Conservation (phyloP, 1,284 basidiomycete species). For the Sporisorium sorghi region DNA sequence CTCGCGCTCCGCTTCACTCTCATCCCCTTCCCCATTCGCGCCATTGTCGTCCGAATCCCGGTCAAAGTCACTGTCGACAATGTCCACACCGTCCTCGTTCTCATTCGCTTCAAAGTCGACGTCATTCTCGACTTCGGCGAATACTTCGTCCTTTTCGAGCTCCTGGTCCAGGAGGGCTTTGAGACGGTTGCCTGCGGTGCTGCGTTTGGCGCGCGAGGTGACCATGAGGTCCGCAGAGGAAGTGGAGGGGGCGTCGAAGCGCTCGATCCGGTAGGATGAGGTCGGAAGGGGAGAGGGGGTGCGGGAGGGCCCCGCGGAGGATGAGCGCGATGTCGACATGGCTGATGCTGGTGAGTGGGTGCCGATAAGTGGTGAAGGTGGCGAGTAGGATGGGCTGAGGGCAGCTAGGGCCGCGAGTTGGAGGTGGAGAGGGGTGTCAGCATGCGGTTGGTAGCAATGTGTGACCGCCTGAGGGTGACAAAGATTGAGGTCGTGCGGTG, state of each 20-base stretch:
- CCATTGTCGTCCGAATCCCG: conserved; percentile 55
- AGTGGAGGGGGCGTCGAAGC: conserved; percentile 7
- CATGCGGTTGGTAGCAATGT: neutral
- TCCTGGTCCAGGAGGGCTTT: conserved; percentile 63
- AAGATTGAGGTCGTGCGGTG: neutral
- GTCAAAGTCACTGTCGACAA: conserved; percentile 67
- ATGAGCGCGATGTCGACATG: conserved; percentile 11
- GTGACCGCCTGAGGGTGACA: too few relatives aligned
- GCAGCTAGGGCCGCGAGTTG: neutral
- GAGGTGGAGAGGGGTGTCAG: neutral
- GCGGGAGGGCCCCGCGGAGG: conserved; percentile 10
- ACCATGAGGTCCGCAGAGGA: conserved; percentile 35
- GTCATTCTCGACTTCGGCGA: conserved; percentile 64
- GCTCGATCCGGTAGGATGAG: conserved; percentile 40
- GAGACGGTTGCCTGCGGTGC: conserved; percentile 59
- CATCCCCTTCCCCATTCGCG: conserved; percentile 28
- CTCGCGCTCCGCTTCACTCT: conserved; percentile 47
- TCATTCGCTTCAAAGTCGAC: conserved; percentile 59
- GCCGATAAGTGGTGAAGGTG: neutral
- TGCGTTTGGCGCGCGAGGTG: conserved; percentile 46
- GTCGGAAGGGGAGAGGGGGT: conserved; percentile 1
- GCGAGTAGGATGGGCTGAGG: neutral
- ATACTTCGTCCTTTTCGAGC: conserved; percentile 62
- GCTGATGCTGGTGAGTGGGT: neutral
- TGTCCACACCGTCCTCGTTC: conserved; percentile 63